Evolutionary conservation across 2,329 filamentous ascomycete species (phyloP).

Genomic region (Aspergillus cejpii): DNA sequence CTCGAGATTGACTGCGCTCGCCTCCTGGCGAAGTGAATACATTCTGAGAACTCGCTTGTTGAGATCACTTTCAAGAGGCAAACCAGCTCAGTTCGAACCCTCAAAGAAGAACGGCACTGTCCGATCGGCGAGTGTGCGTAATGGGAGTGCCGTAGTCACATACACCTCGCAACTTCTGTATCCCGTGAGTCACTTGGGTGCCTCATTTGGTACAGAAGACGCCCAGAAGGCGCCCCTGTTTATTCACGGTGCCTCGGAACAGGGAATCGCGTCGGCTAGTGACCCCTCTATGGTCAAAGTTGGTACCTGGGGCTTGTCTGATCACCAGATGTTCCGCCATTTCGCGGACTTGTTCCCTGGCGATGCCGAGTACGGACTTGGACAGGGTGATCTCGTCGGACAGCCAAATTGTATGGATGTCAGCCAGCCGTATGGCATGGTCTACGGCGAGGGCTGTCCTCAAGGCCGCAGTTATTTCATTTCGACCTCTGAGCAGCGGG

Average conservation of each 20-base stretch:
- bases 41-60: conserved; percentile 78
- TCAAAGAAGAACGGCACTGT: conserved; percentile 48
- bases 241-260: conserved; percentile 74
- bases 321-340: conserved; percentile 67
- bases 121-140: conserved; percentile 53
- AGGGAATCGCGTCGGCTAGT: conserved; percentile 71
- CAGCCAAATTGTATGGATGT: conserved; percentile 84
- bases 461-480: conserved; percentile 76
- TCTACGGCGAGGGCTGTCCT: conserved; percentile 80
- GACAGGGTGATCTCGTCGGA: conserved; percentile 66
- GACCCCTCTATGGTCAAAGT: conserved; percentile 69
- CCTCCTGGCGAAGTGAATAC: conserved; percentile 97
- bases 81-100: conserved; percentile 54
- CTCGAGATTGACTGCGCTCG: conserved; percentile 68
- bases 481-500: conserved; percentile 64
- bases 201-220: conserved; percentile 60
- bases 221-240: conserved; percentile 69
- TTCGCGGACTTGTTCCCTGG: conserved; percentile 70
- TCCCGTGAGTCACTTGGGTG: conserved; percentile 72
- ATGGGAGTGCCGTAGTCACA: conserved; percentile 66
- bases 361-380: conserved; percentile 68
- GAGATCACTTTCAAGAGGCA: conserved; percentile 73
- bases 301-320: conserved; percentile 73
- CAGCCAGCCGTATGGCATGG: conserved; percentile 73
- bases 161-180: conserved; percentile 80